These are phyloP conservation scores for Cyamopsis tetragonoloba DNA, from an alignment of 306 rosid genomes.

Conservation along the genomic window DNA sequence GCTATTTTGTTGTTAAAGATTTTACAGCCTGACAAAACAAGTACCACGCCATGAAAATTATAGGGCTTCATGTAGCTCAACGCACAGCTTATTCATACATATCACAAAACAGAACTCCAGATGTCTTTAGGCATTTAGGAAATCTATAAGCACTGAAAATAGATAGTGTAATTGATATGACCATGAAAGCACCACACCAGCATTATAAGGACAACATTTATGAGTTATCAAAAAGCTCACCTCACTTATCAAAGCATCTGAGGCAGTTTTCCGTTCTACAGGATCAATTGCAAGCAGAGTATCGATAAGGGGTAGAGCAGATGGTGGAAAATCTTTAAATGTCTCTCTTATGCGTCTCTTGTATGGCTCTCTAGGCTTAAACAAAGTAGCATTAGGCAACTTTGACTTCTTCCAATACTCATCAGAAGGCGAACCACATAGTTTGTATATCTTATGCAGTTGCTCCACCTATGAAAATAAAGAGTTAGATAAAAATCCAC, in stretches of 20 bases:
- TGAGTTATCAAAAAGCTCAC: conserved; percentile 40
- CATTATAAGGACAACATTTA: conserved; percentile 15
- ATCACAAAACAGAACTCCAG: neutral
- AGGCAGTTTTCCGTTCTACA: conserved; percentile 74
- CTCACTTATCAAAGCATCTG: conserved; percentile 75
- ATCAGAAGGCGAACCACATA: conserved; percentile 94
- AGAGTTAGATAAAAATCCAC: conserved; percentile 14
- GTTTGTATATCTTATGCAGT: conserved; percentile 89
- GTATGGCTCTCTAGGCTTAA: conserved; percentile 83
- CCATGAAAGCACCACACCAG: neutral
- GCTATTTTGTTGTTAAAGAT: conserved; percentile 1
- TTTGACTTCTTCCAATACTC: conserved; percentile 84
- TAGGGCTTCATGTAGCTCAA: conserved; percentile 7
- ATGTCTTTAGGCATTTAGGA: neutral
- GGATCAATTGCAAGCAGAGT: conserved; percentile 91
- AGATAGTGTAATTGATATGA: neutral
- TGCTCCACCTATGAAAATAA: conserved; percentile 75
- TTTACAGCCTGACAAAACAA: conserved; percentile 10
- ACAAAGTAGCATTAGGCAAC: conserved; percentile 86
- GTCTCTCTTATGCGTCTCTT: conserved; percentile 68
- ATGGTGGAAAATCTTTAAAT: conserved; percentile 75
- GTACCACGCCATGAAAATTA: conserved; percentile 5
- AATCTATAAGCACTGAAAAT: neutral
- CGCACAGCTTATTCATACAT: neutral
- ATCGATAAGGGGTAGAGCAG: conserved; percentile 73